Evolutionary conservation across 306 rosid genomes (phyloP).

Genomic region (Medicago ruthenica): DNA sequence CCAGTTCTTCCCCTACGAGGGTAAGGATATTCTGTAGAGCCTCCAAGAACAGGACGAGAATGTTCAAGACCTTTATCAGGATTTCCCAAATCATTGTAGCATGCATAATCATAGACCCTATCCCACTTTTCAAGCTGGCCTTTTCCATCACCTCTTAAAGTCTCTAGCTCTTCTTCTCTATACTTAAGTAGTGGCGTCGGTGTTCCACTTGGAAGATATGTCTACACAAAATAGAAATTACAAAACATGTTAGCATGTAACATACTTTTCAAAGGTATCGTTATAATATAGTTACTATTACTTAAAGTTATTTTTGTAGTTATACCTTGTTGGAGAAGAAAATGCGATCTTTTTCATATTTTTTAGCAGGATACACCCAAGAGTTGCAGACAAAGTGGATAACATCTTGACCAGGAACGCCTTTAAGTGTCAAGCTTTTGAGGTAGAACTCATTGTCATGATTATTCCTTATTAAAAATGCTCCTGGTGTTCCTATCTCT

Average conservation of each 20-base stretch:
- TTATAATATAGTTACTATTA: background rate
- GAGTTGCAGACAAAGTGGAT: conserved; percentile 83
- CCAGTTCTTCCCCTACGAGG: conserved; percentile 95
- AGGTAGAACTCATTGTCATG: conserved; percentile 77
- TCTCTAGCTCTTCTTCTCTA: conserved; percentile 68
- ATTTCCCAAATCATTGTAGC: conserved; percentile 70
- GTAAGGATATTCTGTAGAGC: conserved; percentile 68
- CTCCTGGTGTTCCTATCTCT: conserved; percentile 71
- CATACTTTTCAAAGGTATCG: background rate
- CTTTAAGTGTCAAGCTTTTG: conserved; percentile 63
- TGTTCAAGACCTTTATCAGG: conserved; percentile 55
- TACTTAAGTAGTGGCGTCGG: conserved; percentile 57
- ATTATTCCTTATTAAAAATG: conserved; percentile 66
- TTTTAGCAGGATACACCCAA: conserved; percentile 73
- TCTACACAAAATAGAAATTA: conserved; percentile 42
- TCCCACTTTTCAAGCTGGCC: conserved; percentile 76
- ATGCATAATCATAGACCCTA: conserved; percentile 77
- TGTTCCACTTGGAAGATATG: conserved; percentile 74
- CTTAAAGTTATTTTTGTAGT: background rate
- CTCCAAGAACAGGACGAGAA: conserved; percentile 77
- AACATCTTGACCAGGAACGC: conserved; percentile 69
- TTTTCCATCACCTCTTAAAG: conserved; percentile 72
- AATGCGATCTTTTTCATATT: conserved; percentile 64
- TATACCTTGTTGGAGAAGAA: conserved; percentile 85
- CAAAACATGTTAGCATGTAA: conserved; percentile 2